phyloP scores from a whole-genome alignment of 1,284 basidiomycete species.

The Cutaneotrichosporon spelunceum region DNA sequence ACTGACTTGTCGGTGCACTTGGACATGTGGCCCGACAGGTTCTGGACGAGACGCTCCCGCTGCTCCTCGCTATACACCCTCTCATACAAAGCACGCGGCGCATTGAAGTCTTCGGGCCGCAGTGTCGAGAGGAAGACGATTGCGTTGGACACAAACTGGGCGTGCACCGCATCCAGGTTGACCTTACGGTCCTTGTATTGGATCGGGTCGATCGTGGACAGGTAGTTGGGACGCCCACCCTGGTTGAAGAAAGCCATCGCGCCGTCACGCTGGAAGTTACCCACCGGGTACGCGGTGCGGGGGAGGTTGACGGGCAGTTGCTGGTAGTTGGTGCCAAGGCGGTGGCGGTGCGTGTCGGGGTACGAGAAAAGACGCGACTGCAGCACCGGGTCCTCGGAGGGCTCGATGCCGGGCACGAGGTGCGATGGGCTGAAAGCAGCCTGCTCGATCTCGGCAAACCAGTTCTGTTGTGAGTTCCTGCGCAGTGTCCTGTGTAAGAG shows the following conservation, averaged over 20 bases:
- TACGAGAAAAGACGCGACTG: constrained; percentile 92
- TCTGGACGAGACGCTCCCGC: constrained; percentile 67
- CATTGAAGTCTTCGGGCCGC: constrained; percentile 83
- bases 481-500: not conserved
- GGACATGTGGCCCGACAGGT: constrained; percentile 70
- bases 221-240: constrained; percentile 80
- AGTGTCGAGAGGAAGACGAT: constrained; percentile 70
- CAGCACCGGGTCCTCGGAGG: constrained; percentile 82
- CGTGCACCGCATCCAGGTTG: constrained; percentile 58
- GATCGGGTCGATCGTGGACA: constrained; percentile 61
- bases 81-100: constrained; percentile 73
- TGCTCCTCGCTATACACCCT: constrained; percentile 71
- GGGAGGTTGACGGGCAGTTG: constrained; percentile 86
- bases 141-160: constrained; percentile 69
- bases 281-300: constrained; percentile 58
- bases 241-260: constrained; percentile 66
- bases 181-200: constrained; percentile 36
- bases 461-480: constrained; percentile 46
- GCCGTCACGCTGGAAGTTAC: constrained; percentile 72
- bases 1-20: constrained; percentile 64
- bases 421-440: constrained; percentile 66
- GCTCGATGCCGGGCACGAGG: constrained; percentile 78
- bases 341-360: constrained; percentile 88
- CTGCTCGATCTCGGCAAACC: constrained; percentile 71
- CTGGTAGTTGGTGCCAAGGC: constrained; percentile 65